phyloP scores from a whole-genome alignment of 2,329 filamentous ascomycete genomes.

The Pseudocercospora pini-densiflorae region DNA sequence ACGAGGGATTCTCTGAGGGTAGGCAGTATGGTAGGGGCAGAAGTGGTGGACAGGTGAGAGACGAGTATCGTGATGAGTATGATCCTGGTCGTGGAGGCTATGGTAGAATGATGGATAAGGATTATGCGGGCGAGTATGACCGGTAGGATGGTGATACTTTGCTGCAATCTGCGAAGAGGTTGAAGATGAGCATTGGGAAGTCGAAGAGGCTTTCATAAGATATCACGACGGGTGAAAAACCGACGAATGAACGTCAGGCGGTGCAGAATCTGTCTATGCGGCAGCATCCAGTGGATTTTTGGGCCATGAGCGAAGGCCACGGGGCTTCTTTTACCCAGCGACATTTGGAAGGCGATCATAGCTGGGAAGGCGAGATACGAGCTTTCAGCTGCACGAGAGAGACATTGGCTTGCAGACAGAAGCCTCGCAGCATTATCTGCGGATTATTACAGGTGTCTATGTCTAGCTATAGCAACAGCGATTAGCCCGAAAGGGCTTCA shows the following conservation, averaged over 20 bases:
- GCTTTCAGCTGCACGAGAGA: background rate
- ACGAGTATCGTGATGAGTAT: constrained; percentile 97
- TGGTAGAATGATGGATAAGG: constrained; percentile 72
- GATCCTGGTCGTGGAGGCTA: constrained; percentile 92
- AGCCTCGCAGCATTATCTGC: background rate
- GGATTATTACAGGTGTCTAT: background rate
- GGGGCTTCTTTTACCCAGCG: background rate
- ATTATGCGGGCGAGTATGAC: constrained; percentile 36
- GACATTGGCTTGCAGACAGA: background rate
- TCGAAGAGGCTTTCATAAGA: background rate
- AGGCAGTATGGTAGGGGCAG: constrained; percentile 94
- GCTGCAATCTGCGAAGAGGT: background rate
- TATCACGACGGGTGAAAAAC: background rate
- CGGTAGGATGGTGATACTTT: background rate
- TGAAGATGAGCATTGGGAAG: background rate
- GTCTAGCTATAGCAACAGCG: background rate
- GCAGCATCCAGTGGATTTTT: background rate
- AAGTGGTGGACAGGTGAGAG: constrained; percentile 93
- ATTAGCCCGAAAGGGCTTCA: background rate
- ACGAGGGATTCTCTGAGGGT: constrained; percentile 94
- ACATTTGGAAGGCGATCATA: background rate
- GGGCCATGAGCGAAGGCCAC: background rate
- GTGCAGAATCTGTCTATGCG: too few relatives aligned
- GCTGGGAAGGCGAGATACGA: background rate
- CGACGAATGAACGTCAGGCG: background rate